Base-by-base conservation (phyloP, 1,284 basidiomycete genomes). In the Trichosporon sp. region DNA sequence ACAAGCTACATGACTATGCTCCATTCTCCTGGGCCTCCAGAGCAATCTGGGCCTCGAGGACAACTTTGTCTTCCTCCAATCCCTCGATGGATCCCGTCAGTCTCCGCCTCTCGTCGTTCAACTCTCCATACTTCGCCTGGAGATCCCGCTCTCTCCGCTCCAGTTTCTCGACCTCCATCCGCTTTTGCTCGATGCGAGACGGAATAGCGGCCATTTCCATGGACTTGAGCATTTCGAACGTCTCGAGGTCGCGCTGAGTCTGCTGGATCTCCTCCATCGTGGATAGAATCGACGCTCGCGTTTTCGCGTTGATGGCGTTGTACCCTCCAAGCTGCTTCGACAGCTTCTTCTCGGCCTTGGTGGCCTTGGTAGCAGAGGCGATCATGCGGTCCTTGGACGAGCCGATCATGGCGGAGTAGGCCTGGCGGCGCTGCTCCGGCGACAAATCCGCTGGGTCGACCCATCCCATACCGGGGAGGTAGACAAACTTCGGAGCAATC, bases 341-440 rank as follows among this genome's bases (percentile, higher is more conserved):
- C 21, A 99, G 88, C 82, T 94, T 95, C 88, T 96, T 98, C 85
- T 99, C 97, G 4, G 87, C 82, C 84, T 98, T 99, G 51, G 88
- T 84, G 0, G 92, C 91, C 77, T 91, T 92, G 62, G 86, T 87
- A 0, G 93, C 92, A 77, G 93, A 91, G 76, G 88, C 89, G n/a
- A 89, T 84, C 90, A 99, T 93, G 60, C 84, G 83, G n/a, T 89
- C 89, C 27, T 90, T 88, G 67, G 86, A 86, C 53, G 88, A 85
- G 12, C 88, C 86, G 66, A 98, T 85, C 63, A 90, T 83, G 7
- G 86, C 79, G 0, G 84, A 80, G 76, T 91, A 90, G 0, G 92
- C 93, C 1, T 86, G 86, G 34, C 89, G 83, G 7, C 91, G 88
- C 60, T 88, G 86, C 35, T 88, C 87, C 1, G 84, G 75, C 0